Evolutionary conservation across 2,329 filamentous ascomycete species (phyloP).

Genomic region (Leptographium lundbergii): DNA sequence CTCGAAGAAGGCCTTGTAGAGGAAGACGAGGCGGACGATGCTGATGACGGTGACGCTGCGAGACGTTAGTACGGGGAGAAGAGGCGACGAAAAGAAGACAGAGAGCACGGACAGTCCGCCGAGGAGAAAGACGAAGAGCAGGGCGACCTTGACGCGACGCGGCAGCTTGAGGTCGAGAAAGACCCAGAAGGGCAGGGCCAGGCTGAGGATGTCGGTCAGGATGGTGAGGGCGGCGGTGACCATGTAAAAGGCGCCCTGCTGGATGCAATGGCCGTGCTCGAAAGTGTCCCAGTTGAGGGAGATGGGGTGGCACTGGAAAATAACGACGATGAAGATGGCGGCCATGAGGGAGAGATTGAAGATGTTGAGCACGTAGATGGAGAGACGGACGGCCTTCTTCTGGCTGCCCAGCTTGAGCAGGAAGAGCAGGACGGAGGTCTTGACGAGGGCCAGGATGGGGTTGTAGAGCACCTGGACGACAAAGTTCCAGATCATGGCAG

Average conservation of each 20-base stretch:
- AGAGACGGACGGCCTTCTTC: constrained; percentile 15
- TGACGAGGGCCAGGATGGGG: constrained; percentile 18
- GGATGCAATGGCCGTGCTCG: constrained; percentile 23
- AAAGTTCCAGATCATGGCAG: constrained; percentile 9
- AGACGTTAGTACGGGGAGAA: not conserved
- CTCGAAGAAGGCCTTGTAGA: constrained; percentile 21
- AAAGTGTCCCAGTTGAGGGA: constrained; percentile 30
- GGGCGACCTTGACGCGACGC: constrained; percentile 17
- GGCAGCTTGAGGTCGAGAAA: constrained; percentile 19
- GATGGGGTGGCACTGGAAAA: constrained; percentile 28
- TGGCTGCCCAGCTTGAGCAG: constrained; percentile 19
- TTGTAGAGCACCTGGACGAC: constrained; percentile 12
- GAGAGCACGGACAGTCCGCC: constrained; percentile 17
- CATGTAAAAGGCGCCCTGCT: constrained; percentile 17
- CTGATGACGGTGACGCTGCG: constrained; percentile 22
- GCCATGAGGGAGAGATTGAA: constrained; percentile 20
- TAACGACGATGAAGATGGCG: constrained; percentile 20
- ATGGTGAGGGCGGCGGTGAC: constrained; percentile 29
- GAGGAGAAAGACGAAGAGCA: constrained; percentile 20
- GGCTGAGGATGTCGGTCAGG: constrained; percentile 27
- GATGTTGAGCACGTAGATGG: constrained; percentile 17
- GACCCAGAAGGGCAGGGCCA: constrained; percentile 27
- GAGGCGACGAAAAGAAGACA: not conserved
- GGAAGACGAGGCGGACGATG: constrained; percentile 20
- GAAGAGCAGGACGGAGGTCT: constrained; percentile 22